Evolutionary conservation across 139 green algal genomes (phyloP).

Genomic region (Desmodesmus armatus): DNA sequence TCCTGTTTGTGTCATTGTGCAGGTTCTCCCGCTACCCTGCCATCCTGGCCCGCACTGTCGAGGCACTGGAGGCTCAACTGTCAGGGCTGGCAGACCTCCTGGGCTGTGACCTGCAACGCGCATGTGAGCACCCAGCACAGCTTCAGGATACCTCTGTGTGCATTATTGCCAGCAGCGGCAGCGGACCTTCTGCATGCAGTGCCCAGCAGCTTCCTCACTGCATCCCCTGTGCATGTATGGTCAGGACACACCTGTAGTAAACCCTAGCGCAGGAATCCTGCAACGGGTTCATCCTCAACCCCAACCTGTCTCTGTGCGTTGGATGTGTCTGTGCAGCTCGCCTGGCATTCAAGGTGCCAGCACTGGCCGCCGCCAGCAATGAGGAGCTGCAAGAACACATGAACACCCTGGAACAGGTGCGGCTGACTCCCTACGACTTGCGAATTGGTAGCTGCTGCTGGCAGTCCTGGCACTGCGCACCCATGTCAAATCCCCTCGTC

Average conservation of each 20-base stretch:
- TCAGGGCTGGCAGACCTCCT: slow-evolving; percentile 28
- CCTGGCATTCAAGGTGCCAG: slow-evolving; percentile 47
- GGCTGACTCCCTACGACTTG: neutral
- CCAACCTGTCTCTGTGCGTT: too few species aligned
- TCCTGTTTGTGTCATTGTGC: too few species aligned
- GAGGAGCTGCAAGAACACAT: slow-evolving; percentile 35
- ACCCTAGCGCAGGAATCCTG: too few species aligned
- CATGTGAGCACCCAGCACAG: too few species aligned
- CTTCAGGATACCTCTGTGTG: too few species aligned
- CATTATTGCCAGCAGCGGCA: too few species aligned
- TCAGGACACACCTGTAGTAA: neutral
- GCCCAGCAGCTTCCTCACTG: too few species aligned
- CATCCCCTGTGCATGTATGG: neutral
- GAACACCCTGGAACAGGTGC: slow-evolving; percentile 10
- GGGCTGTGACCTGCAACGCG: slow-evolving; percentile 27
- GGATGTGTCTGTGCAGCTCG: too few species aligned
- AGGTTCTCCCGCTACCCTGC: slow-evolving; percentile 37
- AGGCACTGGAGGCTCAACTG: slow-evolving; percentile 34
- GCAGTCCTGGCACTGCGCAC: neutral
- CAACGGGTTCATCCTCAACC: too few species aligned
- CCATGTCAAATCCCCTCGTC: too few species aligned
- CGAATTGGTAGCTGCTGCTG: neutral
- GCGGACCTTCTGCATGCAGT: too few species aligned
- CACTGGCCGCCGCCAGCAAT: slow-evolving; percentile 22
- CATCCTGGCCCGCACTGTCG: slow-evolving; percentile 29